These are phyloP conservation scores for Leishmania tropica DNA, from an alignment of 208 protist species.

Conservation along the genomic window DNA sequence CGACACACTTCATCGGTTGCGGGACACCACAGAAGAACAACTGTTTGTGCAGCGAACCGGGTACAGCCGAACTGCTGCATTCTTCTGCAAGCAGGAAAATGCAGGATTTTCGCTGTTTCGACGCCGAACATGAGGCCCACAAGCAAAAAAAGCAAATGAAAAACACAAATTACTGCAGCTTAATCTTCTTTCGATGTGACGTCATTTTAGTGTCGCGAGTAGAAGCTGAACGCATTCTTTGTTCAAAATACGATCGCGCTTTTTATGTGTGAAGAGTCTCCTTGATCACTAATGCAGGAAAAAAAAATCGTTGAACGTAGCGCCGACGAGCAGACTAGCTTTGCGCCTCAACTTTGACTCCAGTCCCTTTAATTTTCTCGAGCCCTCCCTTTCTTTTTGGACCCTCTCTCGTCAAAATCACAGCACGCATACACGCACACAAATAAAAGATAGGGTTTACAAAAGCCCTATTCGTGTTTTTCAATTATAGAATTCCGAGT, in stretches of 20 bases:
- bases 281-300: background rate
- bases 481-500: constrained; percentile 1
- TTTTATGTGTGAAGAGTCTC: background rate
- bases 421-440: constrained; percentile 2
- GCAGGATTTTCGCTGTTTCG: background rate
- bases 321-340: background rate
- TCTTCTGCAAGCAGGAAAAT: background rate
- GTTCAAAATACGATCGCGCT: background rate
- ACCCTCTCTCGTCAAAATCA: background rate
- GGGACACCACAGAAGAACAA: background rate
- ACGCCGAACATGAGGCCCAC: background rate
- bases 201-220: background rate
- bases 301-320: background rate
- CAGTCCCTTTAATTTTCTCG: background rate
- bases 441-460: background rate
- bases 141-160: background rate
- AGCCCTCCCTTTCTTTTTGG: background rate
- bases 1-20: background rate
- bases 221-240: background rate
- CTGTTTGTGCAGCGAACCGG: background rate
- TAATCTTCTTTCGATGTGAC: background rate
- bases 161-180: background rate
- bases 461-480: constrained; percentile 4
- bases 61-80: background rate
- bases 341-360: background rate